Base-by-base conservation (phyloP, 73 alveolate genomes). In the Uronychia setigera region DNA sequence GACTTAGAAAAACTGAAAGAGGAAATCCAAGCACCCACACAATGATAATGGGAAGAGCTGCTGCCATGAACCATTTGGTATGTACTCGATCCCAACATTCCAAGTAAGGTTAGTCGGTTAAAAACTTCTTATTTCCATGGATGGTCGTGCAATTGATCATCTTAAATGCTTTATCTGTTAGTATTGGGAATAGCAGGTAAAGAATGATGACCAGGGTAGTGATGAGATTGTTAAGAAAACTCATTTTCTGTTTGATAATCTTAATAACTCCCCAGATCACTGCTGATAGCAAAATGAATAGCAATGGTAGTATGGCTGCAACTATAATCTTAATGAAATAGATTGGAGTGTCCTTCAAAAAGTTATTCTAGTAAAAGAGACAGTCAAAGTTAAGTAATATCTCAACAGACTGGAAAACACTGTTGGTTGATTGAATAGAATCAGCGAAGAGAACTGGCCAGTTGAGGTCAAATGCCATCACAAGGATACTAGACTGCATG, bases 21-120 rank as follows among this genome's bases (percentile, higher is more conserved):
- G 86, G 91, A 76, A 35, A 85, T 1, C 57, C 75, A 77, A 85
- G 13, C 29, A 81, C 86, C 91, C 91, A 85, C 0, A 85, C 33
- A 57, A 85, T 28, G 14, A 85, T 34, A 34, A 76, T 75, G 35
- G 91, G 91, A 1, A 78, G 1, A 1, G 82, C 85, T 1, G 77
- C 67, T 46, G 29, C 67, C 11, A 85, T 28, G 19, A 79, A 67
- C 87, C 34, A 34, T 33, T 85, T 32, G n/a, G 59, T 5, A 33
- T 85, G 91, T 46, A 34, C 86, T 46, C 82, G 85, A 26, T 33
- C 1, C 91, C 91, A 85, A 30, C 91, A 85, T 77, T 77, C 14
- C 0, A 85, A 30, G 19, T 33, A 77, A 75, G 67, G 29, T 46
- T 46, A 46, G 32, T 85, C 86, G 35, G 80, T 85, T 30, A 34